Conservation (phyloP, 169 alveolate genomes). For the Plasmodium gaboni region DNA sequence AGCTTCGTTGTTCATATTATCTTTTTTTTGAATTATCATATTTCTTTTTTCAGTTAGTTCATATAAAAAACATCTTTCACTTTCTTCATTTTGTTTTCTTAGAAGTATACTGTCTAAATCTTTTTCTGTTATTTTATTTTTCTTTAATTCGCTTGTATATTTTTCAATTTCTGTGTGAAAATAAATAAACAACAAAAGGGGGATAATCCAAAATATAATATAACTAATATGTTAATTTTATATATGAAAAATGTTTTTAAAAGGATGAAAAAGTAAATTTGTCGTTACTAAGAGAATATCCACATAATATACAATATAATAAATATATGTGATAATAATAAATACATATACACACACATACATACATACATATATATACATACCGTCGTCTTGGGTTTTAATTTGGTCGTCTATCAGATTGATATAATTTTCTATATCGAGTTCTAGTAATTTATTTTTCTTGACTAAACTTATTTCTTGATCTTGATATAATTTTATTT, state of each 20-base stretch:
- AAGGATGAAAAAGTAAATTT: too few relatives aligned
- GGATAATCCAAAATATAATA: not conserved
- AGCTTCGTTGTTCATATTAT: slow-evolving; percentile 43
- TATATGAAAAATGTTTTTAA: not conserved
- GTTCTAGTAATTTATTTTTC: slow-evolving; percentile 36
- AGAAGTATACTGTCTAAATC: slow-evolving; percentile 28
- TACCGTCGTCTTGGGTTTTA: slow-evolving; percentile 23
- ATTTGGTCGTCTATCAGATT: slow-evolving; percentile 44
- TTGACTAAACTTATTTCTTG: slow-evolving; percentile 37
- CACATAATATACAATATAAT: too few relatives aligned
- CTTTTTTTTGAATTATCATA: slow-evolving; percentile 20
- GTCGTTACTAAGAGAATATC: too few relatives aligned
- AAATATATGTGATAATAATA: too few relatives aligned
- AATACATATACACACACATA: too few relatives aligned
- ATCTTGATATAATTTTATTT: slow-evolving; percentile 55
- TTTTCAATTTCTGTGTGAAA: slow-evolving; percentile 15
- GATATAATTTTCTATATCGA: slow-evolving; percentile 48
- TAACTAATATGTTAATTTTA: not conserved
- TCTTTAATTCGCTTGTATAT: slow-evolving; percentile 13
- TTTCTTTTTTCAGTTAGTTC: slow-evolving; percentile 51
- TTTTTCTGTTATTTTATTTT: slow-evolving; percentile 23
- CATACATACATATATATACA: too few relatives aligned
- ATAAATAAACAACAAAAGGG: not conserved
- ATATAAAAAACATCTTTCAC: slow-evolving; percentile 22
- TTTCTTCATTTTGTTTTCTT: slow-evolving; percentile 36